Evolutionary conservation across 371 early-diverging fungal genomes (phyloP).

Genomic region (Saksenaea oblongispora): DNA sequence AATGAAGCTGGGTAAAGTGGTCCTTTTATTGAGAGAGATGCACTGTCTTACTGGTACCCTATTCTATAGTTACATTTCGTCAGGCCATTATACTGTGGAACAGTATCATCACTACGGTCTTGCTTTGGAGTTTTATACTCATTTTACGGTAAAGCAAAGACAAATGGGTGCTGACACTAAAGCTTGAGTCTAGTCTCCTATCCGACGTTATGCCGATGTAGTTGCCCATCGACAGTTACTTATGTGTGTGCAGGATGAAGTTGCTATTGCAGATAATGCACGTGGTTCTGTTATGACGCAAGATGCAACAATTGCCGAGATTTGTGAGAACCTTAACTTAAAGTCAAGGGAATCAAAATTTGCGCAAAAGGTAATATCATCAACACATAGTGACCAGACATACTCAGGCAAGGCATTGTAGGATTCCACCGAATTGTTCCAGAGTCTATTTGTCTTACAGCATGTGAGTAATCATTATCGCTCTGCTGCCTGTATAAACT

Average conservation of each 20-base stretch:
- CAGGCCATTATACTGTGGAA: conserved; percentile 49
- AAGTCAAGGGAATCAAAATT: conserved; percentile 76
- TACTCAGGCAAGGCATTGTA: conserved; percentile 6
- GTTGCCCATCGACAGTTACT: conserved; percentile 90
- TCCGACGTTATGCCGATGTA: conserved; percentile 98
- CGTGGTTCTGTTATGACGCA: conserved; percentile 33
- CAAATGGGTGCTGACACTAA: neutral
- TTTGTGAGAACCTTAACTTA: conserved; percentile 64
- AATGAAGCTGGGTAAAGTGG: conserved; percentile 65
- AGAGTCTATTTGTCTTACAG: conserved; percentile 70
- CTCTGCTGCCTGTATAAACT: neutral
- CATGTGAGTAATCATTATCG: conserved; percentile 28
- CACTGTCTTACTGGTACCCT: neutral
- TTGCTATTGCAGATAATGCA: conserved; percentile 16
- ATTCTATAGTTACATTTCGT: conserved; percentile 52
- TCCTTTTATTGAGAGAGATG: no score
- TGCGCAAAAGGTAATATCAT: conserved; percentile 57
- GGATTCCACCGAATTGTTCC: conserved; percentile 80
- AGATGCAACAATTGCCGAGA: conserved; percentile 47
- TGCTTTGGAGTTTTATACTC: conserved; percentile 87
- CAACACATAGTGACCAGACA: neutral
- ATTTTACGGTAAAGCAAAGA: conserved; percentile 76
- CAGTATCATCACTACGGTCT: conserved; percentile 85
- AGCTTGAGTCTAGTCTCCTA: conserved; percentile 76
- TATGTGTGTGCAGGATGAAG: conserved; percentile 40